Base-by-base conservation (phyloP, 164 flowering plant species). In the Cinnamomum chago region DNA sequence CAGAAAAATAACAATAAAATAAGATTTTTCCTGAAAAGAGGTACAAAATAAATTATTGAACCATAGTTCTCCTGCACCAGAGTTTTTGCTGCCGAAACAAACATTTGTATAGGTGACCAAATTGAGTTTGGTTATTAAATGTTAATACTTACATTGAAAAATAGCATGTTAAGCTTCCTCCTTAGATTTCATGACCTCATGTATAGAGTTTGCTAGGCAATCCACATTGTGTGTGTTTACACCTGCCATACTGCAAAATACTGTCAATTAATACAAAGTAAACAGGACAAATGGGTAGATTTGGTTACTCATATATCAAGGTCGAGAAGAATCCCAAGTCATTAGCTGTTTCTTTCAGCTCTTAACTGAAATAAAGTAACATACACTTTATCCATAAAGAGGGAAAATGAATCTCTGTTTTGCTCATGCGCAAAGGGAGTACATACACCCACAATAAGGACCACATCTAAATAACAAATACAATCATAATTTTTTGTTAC, bases 201-300 rank as follows among this genome's bases (percentile, higher is more conserved):
- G 90, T 64, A 95, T 89, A 33, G 99, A 97, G 75, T 91, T 93
- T 23, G 99, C 99, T 82, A 95, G 77, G 82, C 88, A 95, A 75
- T 79, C 88, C 18, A 95, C 97, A 76, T 95, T 93, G 70, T 92
- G 90, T 0, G 91, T 88, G 0, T 91, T 95, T 50, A 93, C 90
- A 71, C 98, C 98, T 3, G 98, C 97, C 98, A 93, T 90, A 66
- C 98, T 93, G 96, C 62, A 82, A 52, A 25, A 25, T 15, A n/a
- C 24, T 65, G 6, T 50, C 2, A 30, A 14, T 14, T 18, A 24
- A 17, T 25, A 52, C 33, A 47, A 20, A 23, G 62, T 40, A 51
- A 28, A 28, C 47, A 17, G 15, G 20, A 60, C 33, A n/a, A 2
- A 40, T 9, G 2, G 47, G 47, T 40, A 40, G 10, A 20, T 24